Base-by-base conservation (phyloP, 257 asterid species). In the Gentiana macrophylla region DNA sequence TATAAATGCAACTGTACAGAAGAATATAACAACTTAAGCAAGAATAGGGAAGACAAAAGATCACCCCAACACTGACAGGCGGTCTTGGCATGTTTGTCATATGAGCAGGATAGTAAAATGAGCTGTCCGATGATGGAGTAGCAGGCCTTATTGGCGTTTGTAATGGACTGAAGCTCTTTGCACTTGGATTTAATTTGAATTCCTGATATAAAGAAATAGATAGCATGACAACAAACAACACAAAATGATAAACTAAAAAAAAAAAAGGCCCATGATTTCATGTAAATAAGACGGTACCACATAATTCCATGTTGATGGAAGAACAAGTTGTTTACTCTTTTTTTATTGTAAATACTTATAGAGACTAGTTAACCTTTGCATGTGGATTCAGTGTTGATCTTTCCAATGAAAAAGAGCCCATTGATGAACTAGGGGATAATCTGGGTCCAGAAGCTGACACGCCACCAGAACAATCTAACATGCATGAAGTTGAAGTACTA, bases 41-140 rank as follows among this genome's bases (percentile, higher is more conserved):
- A 35, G 15, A 38, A 45, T 5, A 10, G 32, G 12, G 2, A 57
- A 36, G 56, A 35, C 49, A 55, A 32, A 24, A 35, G 53, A 92
- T 75, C 71, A 88, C 97, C 86, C 97, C 97, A 57, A 79, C 55
- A 64, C 95, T 89, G 44, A 82, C 82, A 43, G 97, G 81, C 94
- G 81, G 79, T 67, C 94, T 93, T 47, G 76, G 96, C 55, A 79
- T 77, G 59, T 86, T 67, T 57, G 79, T 56, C 82, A 78, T 57
- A 70, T 80, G 86, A 72, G 93, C 71, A 60, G 88, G 85, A 77
- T 92, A 92, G 64, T 88, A 88, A 75, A 83, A 88, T 57, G 99
- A 63, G 70, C 77, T 71, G 59, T 92, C 97, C 47, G 91, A 71
- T 53, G 68, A 83, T 55, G 95, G 97, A 64, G 99, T 88, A 60